Evolutionary conservation across 257 asterid genomes (phyloP), one percentile per base, ranked within the genome.

Genomic region (Primulina huaijiensis): DNA sequence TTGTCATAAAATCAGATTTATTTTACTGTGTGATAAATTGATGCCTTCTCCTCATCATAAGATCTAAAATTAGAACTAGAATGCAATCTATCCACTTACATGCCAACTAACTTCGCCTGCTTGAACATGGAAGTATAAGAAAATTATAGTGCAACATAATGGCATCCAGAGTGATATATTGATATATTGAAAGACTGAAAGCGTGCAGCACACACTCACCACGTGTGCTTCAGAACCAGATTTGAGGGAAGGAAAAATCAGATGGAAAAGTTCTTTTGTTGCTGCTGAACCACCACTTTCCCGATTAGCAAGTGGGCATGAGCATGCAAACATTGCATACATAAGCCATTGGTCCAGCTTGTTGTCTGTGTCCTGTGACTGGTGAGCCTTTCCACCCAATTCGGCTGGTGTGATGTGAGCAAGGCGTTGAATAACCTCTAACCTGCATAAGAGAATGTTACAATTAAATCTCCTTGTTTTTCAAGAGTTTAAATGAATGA

Each of bases 271-370:
- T 78, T 94, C 96, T 89, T 92, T 94, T 69, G 93, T 85, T 29
- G 90, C 88, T 35, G 90, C 95, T 67, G 96, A 85, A 74, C 94
- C 92, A 67, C 90, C 96, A 74, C 88, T 91, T 80, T 94, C 99
- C 76, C 92, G 88, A 70, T 86, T 77, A 78, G 86, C 92, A 61
- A 87, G 87, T 37, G 97, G 97, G 64, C 97, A 90, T 6, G 99
- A 94, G 73, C 97, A 89, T 14, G 96, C 97, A 71, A 91, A 91
- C 96, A 94, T 91, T 69, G 99, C 89, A 85, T 94, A 94, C 95
- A 91, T 91, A 68, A 94, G 87, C 99, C 99, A 94, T 63, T 94
- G 97, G 71, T 94, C 99, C 72, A 94, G 88, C 86, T 91, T 94
- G 84, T 80, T 91, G 79, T 94, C 99, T 64, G 97, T 77, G 72